Evolutionary conservation across 1,284 basidiomycete genomes (phyloP), one percentile per base, ranked within the genome.

Genomic region (Xerocomus minutiporus): DNA sequence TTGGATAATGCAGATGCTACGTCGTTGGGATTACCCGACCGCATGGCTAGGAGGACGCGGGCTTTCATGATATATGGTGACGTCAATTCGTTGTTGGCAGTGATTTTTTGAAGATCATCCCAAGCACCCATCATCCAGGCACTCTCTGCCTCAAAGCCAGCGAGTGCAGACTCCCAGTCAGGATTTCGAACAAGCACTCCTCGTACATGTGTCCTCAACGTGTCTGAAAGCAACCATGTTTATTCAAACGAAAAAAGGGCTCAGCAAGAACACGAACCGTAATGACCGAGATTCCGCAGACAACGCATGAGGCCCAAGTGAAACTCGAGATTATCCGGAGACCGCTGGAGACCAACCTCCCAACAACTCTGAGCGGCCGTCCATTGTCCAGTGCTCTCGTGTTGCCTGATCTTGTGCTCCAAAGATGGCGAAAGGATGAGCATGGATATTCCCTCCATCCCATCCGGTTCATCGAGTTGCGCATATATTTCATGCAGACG

Each of bases 301-400:
- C 97, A 99, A 48, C 91, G 84, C 55, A 98, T 73, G 17, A 99
- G 77, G 4, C 97, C 97, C 8, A 97, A 70, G 68, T 99, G 97
- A 55, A 88, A 87, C 29, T 89, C 82, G 8, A 97, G 76, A 59
- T 95, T 93, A 61, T 97, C 84, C 0, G 96, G 96, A 28, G 84
- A 83, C 58, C 92, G 86, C 66, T 98, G 96, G 23, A 99, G 75
- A 45, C 89, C 82, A n/a, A 99, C 89, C 72, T 99, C 97, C 97
- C 97, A 99, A 62, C 97, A 99, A 64, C 96, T 98, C 70, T 99
- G 97, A 5, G 97, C 97, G 4, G 94, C 90, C 1, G 97, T 99
- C 97, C 97, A 99, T 40, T 88, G 80, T 4, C 97, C 97, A 1
- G 92, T 97, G 60, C 90, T 97, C 70, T 99, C 97, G 65, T 99